Percentiles rank a stretch among this genome's conserved stretches.
These are phyloP conservation scores for Oidiodendron maius DNA, from an alignment of 495 filamentous ascomycete species.

Conservation along the genomic window DNA sequence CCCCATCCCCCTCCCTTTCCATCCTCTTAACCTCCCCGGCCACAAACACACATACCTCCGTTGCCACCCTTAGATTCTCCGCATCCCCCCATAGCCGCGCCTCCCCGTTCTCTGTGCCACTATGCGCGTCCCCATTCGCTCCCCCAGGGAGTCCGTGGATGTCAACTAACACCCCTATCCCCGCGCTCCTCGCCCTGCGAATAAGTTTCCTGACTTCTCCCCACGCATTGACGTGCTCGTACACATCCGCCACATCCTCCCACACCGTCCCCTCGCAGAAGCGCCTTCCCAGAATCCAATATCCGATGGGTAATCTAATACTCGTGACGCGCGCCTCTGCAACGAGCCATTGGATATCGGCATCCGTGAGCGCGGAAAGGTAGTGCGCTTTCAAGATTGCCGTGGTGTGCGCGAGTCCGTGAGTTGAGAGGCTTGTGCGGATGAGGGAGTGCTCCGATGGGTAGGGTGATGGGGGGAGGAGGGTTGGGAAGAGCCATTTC, in stretches of 20 bases:
- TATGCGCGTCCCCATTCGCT: conserved; percentile 42
- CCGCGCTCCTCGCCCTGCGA: conserved; percentile 28
- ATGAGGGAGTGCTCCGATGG: conserved; percentile 27
- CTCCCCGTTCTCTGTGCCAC: conserved; percentile 38
- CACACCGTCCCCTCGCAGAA: conserved; percentile 46
- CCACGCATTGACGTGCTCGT: conserved; percentile 48
- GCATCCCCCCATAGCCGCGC: conserved; percentile 37
- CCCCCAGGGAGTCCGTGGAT: conserved; percentile 51
- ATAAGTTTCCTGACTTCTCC: conserved; percentile 32
- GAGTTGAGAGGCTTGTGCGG: conserved; percentile 28
- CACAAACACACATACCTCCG: conserved; percentile 36
- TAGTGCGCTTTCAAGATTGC: conserved; percentile 45
- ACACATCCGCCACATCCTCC: conserved; percentile 33
- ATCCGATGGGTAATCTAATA: conserved; percentile 52
- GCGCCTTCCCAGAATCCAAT: conserved; percentile 42
- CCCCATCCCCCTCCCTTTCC: conserved; percentile 26
- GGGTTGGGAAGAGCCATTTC: conserved; percentile 39
- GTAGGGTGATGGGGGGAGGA: conserved; percentile 44
- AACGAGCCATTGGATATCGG: conserved; percentile 39
- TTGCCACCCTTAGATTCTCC: conserved; percentile 29
- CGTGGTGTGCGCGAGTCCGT: conserved; percentile 38
- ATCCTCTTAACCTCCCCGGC: conserved; percentile 30
- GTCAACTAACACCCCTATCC: conserved; percentile 48
- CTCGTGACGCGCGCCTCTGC: conserved; percentile 39
- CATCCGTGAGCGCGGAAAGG: conserved; percentile 35